Evolutionary conservation across 805 yeast species (phyloP).

Genomic region (Starmerella bombicola): DNA sequence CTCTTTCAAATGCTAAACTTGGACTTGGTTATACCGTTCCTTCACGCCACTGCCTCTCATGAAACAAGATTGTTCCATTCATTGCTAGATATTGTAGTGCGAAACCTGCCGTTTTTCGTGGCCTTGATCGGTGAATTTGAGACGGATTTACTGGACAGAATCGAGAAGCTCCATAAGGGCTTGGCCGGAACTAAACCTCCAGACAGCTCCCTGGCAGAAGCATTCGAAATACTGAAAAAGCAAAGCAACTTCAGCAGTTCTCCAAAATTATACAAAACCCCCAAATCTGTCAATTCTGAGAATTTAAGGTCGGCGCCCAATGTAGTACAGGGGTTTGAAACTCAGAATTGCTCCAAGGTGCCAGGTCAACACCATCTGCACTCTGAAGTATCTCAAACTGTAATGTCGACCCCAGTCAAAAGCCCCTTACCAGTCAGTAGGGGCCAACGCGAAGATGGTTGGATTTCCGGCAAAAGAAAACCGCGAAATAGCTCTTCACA

Average conservation of each 20-base stretch:
- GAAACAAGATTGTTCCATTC: background rate
- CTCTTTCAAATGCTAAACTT: slow-evolving; percentile 16
- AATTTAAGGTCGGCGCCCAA: no score
- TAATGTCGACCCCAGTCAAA: no score
- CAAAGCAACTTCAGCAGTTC: background rate
- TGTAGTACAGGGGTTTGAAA: no score
- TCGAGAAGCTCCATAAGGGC: slow-evolving; percentile 8
- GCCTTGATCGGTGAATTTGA: slow-evolving; percentile 1
- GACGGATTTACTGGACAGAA: background rate
- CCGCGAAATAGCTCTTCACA: no score
- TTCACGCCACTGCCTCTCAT: background rate
- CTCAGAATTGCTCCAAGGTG: no score
- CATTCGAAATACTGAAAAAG: background rate
- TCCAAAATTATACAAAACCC: no score
- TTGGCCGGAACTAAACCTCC: background rate
- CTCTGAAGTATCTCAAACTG: no score
- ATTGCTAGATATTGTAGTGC: slow-evolving; percentile 4
- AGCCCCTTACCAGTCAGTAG: no score
- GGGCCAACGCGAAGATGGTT: no score
- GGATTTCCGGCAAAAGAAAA: no score
- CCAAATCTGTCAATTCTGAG: no score
- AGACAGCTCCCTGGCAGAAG: slow-evolving; percentile 2
- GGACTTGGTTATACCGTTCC: slow-evolving; percentile 11
- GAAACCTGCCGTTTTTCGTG: slow-evolving; percentile 5
- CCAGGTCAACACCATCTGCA: no score